Evolutionary conservation across 1,284 basidiomycete species (phyloP).

Genomic region (Trametes hirsuta): DNA sequence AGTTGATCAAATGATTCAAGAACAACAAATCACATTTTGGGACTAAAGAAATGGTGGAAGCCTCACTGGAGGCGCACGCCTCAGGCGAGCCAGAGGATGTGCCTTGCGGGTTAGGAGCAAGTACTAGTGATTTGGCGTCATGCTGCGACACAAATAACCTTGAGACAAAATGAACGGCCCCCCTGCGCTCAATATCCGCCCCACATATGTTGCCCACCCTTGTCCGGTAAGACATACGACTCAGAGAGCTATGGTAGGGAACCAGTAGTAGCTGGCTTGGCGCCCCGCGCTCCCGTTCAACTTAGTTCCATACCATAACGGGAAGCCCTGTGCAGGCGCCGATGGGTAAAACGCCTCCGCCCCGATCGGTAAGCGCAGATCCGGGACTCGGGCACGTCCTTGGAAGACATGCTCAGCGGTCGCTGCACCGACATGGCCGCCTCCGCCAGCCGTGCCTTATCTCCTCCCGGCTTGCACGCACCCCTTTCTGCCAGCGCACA

Average conservation of each 20-base stretch:
- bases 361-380: constrained; percentile 1
- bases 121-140: too few species aligned
- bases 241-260: neutral
- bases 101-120: too few species aligned
- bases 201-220: too few species aligned
- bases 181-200: too few species aligned
- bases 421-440: neutral
- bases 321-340: neutral
- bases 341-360: neutral
- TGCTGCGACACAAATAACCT: too few species aligned
- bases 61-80: too few species aligned
- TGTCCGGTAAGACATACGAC: too few species aligned
- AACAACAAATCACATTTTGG: too few species aligned
- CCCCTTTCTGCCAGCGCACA: neutral
- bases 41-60: too few species aligned
- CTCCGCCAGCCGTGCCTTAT: neutral
- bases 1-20: too few species aligned
- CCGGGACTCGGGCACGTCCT: neutral
- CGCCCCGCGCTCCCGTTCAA: neutral
- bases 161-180: too few species aligned
- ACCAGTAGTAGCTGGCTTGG: neutral
- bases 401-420: neutral
- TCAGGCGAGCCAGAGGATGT: too few species aligned
- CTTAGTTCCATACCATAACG: constrained; percentile 8
- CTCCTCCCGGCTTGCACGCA: neutral